A percentile compares a stretch with the other conserved stretches of the same genome.
phyloP scores from a whole-genome alignment of 345 rosid genomes.

The Bruguiera gymnorhiza region DNA sequence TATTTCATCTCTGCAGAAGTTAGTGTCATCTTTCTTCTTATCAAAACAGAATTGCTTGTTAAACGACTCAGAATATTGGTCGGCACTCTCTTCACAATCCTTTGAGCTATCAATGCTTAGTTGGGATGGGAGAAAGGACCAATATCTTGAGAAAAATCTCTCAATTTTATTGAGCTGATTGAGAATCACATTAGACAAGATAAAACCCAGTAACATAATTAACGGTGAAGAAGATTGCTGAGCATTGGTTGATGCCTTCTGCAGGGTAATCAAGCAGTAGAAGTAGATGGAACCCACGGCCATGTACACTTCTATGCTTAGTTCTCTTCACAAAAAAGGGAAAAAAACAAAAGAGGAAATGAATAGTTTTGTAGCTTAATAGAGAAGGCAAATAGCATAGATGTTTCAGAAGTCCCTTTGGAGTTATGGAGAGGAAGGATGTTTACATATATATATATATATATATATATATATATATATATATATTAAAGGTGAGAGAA shows the following conservation, averaged over 20 bases:
- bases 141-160: constrained; percentile 35
- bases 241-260: constrained; percentile 26
- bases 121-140: constrained; percentile 31
- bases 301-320: not conserved
- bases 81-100: constrained; percentile 19
- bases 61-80: constrained; percentile 27
- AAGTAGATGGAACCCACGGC: constrained; percentile 16
- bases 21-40: constrained; percentile 24
- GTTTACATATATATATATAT: constrained; percentile 19
- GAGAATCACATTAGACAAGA: constrained; percentile 24
- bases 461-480: too few relatives aligned
- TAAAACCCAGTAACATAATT: constrained; percentile 25
- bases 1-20: constrained; percentile 45
- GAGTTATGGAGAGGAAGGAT: constrained; percentile 7
- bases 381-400: not conserved
- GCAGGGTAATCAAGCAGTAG: constrained; percentile 24
- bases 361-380: not conserved
- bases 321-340: not conserved
- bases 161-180: constrained; percentile 23
- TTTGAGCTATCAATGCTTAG: constrained; percentile 15
- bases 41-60: constrained; percentile 12
- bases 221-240: constrained; percentile 19
- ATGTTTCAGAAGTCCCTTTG: constrained; percentile 1
- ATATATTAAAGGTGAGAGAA: not conserved
- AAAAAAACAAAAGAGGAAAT: not conserved